Percentiles rank a stretch among this genome's conserved stretches.
These are phyloP conservation scores for Grigorovia humatica DNA, from an alignment of 805 yeast genomes.

Conservation along the genomic window DNA sequence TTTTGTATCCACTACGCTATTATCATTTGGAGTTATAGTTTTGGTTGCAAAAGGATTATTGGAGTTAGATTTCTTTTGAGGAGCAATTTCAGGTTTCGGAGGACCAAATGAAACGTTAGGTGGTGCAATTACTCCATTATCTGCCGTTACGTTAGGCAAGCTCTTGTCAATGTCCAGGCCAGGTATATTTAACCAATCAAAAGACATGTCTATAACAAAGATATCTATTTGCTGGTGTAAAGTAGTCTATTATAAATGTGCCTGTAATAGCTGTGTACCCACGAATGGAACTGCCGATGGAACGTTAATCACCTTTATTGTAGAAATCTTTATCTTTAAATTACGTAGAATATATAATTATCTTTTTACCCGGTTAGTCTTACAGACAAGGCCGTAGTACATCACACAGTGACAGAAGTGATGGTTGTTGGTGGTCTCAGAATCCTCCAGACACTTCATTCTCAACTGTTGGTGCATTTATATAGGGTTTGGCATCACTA, in stretches of 20 bases:
- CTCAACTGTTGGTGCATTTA: background rate
- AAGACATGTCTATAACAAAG: constrained; percentile 30
- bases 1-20: background rate
- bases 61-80: background rate
- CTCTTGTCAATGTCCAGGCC: constrained; percentile 24
- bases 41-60: background rate
- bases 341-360: background rate
- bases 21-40: background rate
- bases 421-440: background rate
- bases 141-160: constrained; percentile 10
- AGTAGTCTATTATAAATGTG: no score
- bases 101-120: constrained; percentile 45
- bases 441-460: background rate
- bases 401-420: no score
- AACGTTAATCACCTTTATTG: background rate
- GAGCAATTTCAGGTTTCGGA: background rate
- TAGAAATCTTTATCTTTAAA: background rate
- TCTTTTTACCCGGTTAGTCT: constrained; percentile 1
- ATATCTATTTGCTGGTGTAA: no score
- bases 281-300: background rate
- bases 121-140: constrained; percentile 18
- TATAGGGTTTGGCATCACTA: background rate
- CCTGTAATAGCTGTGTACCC: no score
- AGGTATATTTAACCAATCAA: constrained; percentile 44
- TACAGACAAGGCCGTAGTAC: background rate